Evolutionary conservation across 306 rosid genomes (phyloP), one percentile per base, ranked within the genome.

Genomic region (Vicia faba): DNA sequence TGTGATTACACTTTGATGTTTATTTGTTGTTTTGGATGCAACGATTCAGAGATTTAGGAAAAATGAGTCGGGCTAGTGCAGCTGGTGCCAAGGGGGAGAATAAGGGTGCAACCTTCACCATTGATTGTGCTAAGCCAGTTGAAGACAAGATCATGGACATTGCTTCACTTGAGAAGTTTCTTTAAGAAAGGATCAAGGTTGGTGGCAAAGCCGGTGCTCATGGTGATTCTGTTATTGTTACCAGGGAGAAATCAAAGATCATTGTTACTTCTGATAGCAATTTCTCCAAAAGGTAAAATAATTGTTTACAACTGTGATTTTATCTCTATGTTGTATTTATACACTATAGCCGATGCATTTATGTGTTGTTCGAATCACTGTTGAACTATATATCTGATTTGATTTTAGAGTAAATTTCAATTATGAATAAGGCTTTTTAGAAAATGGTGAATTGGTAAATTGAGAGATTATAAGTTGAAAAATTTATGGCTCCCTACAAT

Each of bases 71-170:
- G 16, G 89, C 83, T 18, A 72, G 83, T 49, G 87, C 88, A 58
- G 85, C 82, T 2, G 88, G 88, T 2, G 54, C 86, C n/a, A 93
- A 88, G 95, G 99, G 97, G 33, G 90, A 88, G 93, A 93, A 88
- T 89, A 93, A 93, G 86, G 92, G 88, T 0, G 91, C 77, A 11
- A 77, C 82, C 0, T 93, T 93, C 75, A 89, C 90, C 68, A 83
- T 93, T 46, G 99, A 93, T 57, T 93, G 99, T 65, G 79, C 84
- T 8, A 90, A 93, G 83, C 99, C 97, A 5, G 97, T 93, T 31
- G 97, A 93, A 60, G 97, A 93, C 65, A 90, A 90, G 86, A 93
- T 93, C 78, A 93, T 93, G 99, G 99, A 93, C 70, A 82, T 93
- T 82, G 97, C 97, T 2, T 90, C 99, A 1, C 85, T 93, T 0